Conservation (phyloP, 768 basidiomycete genomes). For the Cystobasidiopsis lactophilus region DNA sequence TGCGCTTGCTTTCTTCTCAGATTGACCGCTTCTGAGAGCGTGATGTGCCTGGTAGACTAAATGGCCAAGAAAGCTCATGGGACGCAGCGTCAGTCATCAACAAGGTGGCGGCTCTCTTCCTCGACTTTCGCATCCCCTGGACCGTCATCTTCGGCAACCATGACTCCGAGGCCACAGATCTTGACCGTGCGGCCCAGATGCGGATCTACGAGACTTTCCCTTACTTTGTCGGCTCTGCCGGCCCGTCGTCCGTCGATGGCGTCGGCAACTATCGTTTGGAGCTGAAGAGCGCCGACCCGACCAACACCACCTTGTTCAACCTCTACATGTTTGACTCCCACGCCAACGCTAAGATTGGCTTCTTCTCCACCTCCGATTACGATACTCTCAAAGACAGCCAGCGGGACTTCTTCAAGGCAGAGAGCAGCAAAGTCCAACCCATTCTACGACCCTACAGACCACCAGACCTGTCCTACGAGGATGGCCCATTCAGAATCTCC, state of each 20-base stretch:
- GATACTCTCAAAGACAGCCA: conserved; percentile 19
- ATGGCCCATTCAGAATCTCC: conserved; percentile 2
- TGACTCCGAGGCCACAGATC: conserved; percentile 47
- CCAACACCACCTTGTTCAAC: conserved; percentile 13
- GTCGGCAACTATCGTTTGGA: conserved; percentile 52
- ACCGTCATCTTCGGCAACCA: conserved; percentile 87
- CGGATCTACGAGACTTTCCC: conserved; percentile 49
- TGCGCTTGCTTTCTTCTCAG: conserved; percentile 13
- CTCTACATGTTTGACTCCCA: conserved; percentile 21
- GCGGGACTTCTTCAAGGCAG: conserved; percentile 18
- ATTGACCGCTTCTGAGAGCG: not conserved
- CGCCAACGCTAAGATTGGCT: not conserved
- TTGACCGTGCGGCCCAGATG: conserved; percentile 42
- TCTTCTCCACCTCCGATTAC: conserved; percentile 6
- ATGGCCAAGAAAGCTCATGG: conserved; percentile 77
- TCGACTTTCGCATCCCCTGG: conserved; percentile 63
- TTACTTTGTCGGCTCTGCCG: conserved; percentile 57
- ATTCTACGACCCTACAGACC: conserved; percentile 9
- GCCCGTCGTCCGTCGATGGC: conserved; percentile 66
- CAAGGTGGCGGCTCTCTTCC: conserved; percentile 61
- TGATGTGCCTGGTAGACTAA: conserved; percentile 31
- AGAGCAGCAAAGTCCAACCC: not conserved
- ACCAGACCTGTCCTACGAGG: conserved; percentile 3
- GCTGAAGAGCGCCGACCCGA: conserved; percentile 4
- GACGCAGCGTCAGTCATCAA: conserved; percentile 68